phyloP scores from a whole-genome alignment of 2,329 filamentous ascomycete genomes.

The Alternaria infectoria region DNA sequence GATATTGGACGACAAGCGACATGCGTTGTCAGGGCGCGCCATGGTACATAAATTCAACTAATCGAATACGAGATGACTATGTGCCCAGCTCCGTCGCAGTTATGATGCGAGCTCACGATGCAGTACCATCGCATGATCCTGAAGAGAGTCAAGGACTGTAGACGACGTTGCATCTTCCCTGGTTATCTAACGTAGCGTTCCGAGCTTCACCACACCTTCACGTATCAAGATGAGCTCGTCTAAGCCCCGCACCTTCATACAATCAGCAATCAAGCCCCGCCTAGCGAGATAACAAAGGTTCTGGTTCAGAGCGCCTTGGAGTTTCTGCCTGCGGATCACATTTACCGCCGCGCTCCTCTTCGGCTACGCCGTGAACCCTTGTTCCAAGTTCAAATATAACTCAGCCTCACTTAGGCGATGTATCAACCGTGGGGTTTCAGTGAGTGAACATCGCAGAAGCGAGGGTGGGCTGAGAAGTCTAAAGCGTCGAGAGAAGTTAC shows the following conservation, averaged over 20 bases:
- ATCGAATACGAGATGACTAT: conserved; percentile 13
- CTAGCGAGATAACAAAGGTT: conserved; percentile 3
- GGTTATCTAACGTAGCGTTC: conserved; percentile 35
- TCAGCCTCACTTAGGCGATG: conserved; percentile 1
- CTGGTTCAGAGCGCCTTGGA: conserved; percentile 5
- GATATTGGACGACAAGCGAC: conserved; percentile 21
- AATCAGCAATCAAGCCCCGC: conserved; percentile 11
- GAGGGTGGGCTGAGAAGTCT: conserved; percentile 19
- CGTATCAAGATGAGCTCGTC: conserved; percentile 11
- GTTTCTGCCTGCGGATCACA: conserved; percentile 3
- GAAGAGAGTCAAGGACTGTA: conserved; percentile 7
- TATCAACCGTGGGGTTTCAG: conserved; percentile 9
- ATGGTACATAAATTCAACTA: background rate
- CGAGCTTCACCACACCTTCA: conserved; percentile 17
- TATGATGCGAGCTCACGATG: background rate
- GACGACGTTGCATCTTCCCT: conserved; percentile 20
- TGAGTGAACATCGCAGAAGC: conserved; percentile 8
- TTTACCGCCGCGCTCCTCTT: conserved; percentile 9
- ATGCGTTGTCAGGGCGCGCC: conserved; percentile 6
- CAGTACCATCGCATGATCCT: background rate
- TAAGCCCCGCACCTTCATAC: conserved; percentile 15
- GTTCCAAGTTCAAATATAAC: conserved; percentile 20
- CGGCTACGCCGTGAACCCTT: background rate
- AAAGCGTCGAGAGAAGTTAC: conserved; percentile 14
- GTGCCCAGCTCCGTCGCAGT: conserved; percentile 26